Conservation (phyloP, 306 rosid species). For the Carpinus fangiana region DNA sequence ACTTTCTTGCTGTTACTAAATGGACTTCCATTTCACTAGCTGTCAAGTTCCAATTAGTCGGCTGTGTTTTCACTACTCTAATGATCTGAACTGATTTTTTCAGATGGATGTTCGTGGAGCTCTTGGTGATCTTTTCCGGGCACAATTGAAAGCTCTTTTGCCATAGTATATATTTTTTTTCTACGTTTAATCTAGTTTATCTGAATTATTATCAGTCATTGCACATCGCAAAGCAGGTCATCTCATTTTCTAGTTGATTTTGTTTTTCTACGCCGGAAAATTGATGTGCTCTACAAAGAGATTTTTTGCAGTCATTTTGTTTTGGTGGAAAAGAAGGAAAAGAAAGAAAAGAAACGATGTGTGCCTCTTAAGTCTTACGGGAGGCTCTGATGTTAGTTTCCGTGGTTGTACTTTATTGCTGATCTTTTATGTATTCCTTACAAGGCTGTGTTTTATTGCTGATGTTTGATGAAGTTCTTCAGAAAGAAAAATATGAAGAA, state of each 20-base stretch:
- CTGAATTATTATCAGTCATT: background rate
- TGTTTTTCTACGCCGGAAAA: background rate
- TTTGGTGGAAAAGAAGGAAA: background rate
- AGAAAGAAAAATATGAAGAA: background rate
- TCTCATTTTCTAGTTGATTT: background rate
- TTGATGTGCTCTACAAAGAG: background rate
- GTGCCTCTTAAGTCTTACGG: background rate
- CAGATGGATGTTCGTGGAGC: constrained; percentile 99
- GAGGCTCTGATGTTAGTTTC: background rate
- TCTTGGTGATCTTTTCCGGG: constrained; percentile 87
- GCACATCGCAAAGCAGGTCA: background rate
- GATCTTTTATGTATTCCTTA: background rate
- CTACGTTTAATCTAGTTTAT: constrained; percentile 2
- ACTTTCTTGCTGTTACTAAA: background rate
- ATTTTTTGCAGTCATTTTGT: background rate
- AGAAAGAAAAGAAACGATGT: background rate
- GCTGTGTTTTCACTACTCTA: constrained; percentile 24
- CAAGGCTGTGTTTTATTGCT: no score
- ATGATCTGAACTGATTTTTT: constrained; percentile 33
- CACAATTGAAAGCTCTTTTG: constrained; percentile 86
- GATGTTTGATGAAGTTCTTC: no score
- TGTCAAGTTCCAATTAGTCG: background rate
- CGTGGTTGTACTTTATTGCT: background rate
- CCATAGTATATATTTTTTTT: constrained; percentile 37
- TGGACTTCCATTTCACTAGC: background rate